phyloP scores from a whole-genome alignment of 176 grass and related monocot genomes.

The Oryza meridionalis region DNA sequence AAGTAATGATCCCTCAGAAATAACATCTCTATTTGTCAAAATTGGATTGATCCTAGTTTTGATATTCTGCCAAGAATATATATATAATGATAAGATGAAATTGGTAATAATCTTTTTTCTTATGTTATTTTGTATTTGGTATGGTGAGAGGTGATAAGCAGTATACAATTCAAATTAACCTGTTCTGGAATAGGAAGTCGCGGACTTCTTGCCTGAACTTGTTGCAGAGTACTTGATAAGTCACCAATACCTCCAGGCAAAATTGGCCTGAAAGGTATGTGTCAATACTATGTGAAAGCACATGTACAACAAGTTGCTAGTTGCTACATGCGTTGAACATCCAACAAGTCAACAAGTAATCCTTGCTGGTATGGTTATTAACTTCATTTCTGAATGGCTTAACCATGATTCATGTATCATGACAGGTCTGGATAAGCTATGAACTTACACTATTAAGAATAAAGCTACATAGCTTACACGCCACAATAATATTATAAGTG shows the following conservation, averaged over 20 bases:
- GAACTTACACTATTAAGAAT: not conserved
- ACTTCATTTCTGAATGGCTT: too few species aligned
- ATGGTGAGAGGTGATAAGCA: conserved; percentile 8
- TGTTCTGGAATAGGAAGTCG: conserved; percentile 59
- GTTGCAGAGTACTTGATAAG: conserved; percentile 62
- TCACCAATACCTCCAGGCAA: conserved; percentile 70
- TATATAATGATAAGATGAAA: conserved; percentile 12
- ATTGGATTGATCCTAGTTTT: conserved; percentile 74
- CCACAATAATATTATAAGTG: not conserved
- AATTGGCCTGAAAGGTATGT: conserved; percentile 58
- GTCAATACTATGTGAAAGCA: conserved; percentile 35
- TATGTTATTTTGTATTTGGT: conserved; percentile 1
- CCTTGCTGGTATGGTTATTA: not conserved
- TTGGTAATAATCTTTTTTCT: not conserved
- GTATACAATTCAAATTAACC: conserved; percentile 43
- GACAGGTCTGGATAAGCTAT: conserved; percentile 10
- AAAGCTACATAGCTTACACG: conserved; percentile 4
- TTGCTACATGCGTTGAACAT: conserved; percentile 17
- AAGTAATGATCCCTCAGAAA: conserved; percentile 71
- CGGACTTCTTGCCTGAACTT: conserved; percentile 69
- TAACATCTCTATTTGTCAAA: conserved; percentile 61
- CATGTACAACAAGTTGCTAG: not conserved
- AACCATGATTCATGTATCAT: not conserved
- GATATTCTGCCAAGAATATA: conserved; percentile 58
- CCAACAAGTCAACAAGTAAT: conserved; percentile 8